Evolutionary conservation across 2,329 filamentous ascomycete species (phyloP).

Genomic region (Chalara sp.): DNA sequence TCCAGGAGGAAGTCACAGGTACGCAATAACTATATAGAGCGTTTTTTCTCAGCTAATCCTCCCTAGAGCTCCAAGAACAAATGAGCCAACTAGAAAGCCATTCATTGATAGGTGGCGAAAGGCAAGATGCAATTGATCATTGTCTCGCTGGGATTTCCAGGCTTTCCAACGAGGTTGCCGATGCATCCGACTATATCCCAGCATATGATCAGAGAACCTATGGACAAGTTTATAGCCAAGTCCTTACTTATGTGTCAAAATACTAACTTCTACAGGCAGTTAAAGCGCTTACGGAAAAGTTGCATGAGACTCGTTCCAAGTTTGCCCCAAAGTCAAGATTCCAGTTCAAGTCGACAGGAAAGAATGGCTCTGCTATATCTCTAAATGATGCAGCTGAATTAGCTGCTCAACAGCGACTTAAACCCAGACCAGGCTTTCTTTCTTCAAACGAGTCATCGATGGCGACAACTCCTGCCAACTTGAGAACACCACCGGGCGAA

Average conservation of each 20-base stretch:
- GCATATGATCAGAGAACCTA: slow-evolving; percentile 88
- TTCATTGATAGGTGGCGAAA: slow-evolving; percentile 62
- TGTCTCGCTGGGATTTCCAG: slow-evolving; percentile 73
- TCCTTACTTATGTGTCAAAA: neutral
- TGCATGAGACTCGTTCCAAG: slow-evolving; percentile 61
- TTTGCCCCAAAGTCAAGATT: slow-evolving; percentile 75
- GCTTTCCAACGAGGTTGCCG: slow-evolving; percentile 77
- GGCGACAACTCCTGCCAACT: slow-evolving; percentile 28
- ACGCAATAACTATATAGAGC: slow-evolving; percentile 21
- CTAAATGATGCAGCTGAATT: slow-evolving; percentile 49
- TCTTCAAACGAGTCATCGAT: slow-evolving; percentile 34
- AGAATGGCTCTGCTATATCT: slow-evolving; percentile 47
- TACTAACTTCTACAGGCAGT: slow-evolving; percentile 49
- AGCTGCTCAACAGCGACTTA: slow-evolving; percentile 39
- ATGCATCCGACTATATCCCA: slow-evolving; percentile 75
- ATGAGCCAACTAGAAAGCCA: slow-evolving; percentile 62
- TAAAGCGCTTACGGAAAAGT: slow-evolving; percentile 72
- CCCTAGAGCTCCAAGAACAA: slow-evolving; percentile 66
- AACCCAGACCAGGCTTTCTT: slow-evolving; percentile 25
- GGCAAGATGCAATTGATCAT: slow-evolving; percentile 73
- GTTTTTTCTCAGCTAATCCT: slow-evolving; percentile 2
- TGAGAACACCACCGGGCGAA: slow-evolving; percentile 19
- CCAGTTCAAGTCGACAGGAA: slow-evolving; percentile 61
- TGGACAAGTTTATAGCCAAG: slow-evolving; percentile 50
- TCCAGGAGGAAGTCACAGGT: slow-evolving; percentile 70